Conservation (phyloP, 1,284 basidiomycete species). For the Leccinum cinnamomeum region DNA sequence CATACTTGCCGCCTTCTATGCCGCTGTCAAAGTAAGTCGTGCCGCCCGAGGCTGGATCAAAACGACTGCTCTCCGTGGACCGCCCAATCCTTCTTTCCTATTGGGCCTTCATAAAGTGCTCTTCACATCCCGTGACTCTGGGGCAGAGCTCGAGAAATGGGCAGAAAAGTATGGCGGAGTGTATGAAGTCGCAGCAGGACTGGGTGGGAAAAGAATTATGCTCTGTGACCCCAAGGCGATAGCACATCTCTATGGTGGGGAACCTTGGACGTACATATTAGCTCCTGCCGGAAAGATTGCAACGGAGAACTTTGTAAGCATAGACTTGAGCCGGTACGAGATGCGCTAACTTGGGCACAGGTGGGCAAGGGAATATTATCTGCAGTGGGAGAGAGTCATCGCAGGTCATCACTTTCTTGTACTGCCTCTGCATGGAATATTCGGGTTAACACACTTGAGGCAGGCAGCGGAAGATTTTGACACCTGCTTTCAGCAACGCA, state of each 20-base stretch:
- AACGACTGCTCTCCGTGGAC: slow-evolving; percentile 36
- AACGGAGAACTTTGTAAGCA: slow-evolving; percentile 24
- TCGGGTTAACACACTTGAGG: neutral
- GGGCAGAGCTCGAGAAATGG: slow-evolving; percentile 35
- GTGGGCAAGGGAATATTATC: slow-evolving; percentile 23
- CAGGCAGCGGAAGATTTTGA: slow-evolving; percentile 47
- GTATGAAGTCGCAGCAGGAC: slow-evolving; percentile 40
- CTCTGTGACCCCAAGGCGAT: slow-evolving; percentile 57
- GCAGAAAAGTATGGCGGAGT: slow-evolving; percentile 48
- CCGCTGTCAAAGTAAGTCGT: slow-evolving; percentile 14
- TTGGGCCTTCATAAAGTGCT: slow-evolving; percentile 28
- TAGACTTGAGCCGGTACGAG: neutral
- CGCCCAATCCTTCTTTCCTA: slow-evolving; percentile 29
- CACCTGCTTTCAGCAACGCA: slow-evolving; percentile 48
- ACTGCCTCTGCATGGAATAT: neutral
- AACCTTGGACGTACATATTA: slow-evolving; percentile 38
- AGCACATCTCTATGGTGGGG: slow-evolving; percentile 50
- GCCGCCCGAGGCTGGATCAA: slow-evolving; percentile 10
- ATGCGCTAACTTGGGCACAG: slow-evolving; percentile 10
- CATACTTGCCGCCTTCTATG: slow-evolving; percentile 15
- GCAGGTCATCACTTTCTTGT: slow-evolving; percentile 15
- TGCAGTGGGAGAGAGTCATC: slow-evolving; percentile 25
- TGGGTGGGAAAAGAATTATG: slow-evolving; percentile 44
- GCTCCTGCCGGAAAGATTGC: slow-evolving; percentile 2
- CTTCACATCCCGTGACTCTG: slow-evolving; percentile 16